A percentile compares a stretch with the other conserved stretches of the same genome.
Conservation (phyloP, 176 grass and related monocot genomes). For the Carex scoparia region DNA sequence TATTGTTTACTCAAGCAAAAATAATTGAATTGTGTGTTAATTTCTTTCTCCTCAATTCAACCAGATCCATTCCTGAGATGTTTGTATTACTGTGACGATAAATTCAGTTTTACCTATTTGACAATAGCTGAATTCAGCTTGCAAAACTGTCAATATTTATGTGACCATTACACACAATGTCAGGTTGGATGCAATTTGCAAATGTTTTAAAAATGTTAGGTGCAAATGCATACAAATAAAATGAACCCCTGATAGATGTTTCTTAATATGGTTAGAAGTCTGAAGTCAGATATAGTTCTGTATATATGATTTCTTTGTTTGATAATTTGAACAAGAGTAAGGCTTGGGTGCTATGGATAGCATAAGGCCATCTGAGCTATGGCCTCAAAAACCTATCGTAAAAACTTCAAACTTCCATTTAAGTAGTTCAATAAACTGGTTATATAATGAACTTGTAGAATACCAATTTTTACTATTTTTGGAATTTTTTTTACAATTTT, state of each 20-base stretch:
- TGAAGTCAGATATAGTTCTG: not conserved
- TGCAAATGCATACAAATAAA: not conserved
- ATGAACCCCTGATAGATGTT: not conserved
- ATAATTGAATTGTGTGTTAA: not conserved
- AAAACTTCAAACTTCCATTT: too few relatives aligned
- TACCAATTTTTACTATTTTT: too few relatives aligned
- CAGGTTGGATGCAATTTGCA: not conserved
- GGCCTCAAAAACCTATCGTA: too few relatives aligned
- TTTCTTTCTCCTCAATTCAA: not conserved
- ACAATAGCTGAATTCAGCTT: not conserved
- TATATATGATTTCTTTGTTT: not conserved
- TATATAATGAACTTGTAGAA: too few relatives aligned
- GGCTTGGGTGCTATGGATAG: too few relatives aligned
- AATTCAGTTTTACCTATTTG: not conserved
- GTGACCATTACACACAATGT: not conserved
- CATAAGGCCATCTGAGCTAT: too few relatives aligned
- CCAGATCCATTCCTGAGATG: not conserved
- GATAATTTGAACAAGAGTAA: not conserved
- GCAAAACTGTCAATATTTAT: not conserved
- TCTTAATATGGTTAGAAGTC: not conserved
- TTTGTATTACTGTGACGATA: not conserved
- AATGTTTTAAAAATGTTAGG: not conserved
- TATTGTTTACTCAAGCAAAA: not conserved
- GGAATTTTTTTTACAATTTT: too few relatives aligned
- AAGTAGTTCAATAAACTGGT: too few relatives aligned